A percentile compares a stretch with the other conserved stretches of the same genome.
phyloP scores from a whole-genome alignment of 2,329 filamentous ascomycete genomes.

The Trichophyton schoenleinii region DNA sequence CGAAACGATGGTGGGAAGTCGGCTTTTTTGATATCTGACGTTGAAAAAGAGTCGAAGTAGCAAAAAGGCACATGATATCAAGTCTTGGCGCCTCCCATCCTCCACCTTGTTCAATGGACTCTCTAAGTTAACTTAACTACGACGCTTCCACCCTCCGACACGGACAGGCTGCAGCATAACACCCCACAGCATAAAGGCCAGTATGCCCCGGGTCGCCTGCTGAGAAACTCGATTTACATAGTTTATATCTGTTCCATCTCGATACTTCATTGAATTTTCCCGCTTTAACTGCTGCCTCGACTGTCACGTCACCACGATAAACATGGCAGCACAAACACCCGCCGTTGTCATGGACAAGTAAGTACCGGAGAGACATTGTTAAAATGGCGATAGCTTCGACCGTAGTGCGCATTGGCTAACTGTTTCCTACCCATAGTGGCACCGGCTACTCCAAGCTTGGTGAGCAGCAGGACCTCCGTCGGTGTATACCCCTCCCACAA shows the following conservation, averaged over 20 bases:
- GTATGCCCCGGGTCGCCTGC: not conserved
- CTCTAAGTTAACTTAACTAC: not conserved
- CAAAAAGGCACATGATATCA: slow-evolving; percentile 1
- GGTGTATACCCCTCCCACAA: slow-evolving; percentile 5
- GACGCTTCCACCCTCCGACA: not conserved
- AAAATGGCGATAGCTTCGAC: slow-evolving; percentile 12
- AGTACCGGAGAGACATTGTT: slow-evolving; percentile 32
- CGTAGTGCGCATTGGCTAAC: slow-evolving; percentile 24
- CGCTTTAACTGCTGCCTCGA: not conserved
- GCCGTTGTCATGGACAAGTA: slow-evolving; percentile 99
- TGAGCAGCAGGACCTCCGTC: slow-evolving; percentile 34
- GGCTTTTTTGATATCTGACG: not conserved
- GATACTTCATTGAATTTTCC: not conserved
- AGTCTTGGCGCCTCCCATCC: not conserved
- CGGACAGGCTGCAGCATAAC: not conserved
- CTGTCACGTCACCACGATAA: slow-evolving; percentile 10
- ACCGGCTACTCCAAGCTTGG: slow-evolving; percentile 99
- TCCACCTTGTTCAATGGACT: not conserved
- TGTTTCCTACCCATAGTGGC: slow-evolving; percentile 52
- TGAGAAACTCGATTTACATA: not conserved
- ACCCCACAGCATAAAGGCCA: not conserved
- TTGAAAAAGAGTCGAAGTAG: not conserved
- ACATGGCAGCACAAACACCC: slow-evolving; percentile 94
- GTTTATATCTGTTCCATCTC: not conserved
- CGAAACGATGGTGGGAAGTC: not conserved